Percentiles rank a stretch among this genome's conserved stretches.
Conservation (phyloP, 768 basidiomycete species). For the Russula foetens region DNA sequence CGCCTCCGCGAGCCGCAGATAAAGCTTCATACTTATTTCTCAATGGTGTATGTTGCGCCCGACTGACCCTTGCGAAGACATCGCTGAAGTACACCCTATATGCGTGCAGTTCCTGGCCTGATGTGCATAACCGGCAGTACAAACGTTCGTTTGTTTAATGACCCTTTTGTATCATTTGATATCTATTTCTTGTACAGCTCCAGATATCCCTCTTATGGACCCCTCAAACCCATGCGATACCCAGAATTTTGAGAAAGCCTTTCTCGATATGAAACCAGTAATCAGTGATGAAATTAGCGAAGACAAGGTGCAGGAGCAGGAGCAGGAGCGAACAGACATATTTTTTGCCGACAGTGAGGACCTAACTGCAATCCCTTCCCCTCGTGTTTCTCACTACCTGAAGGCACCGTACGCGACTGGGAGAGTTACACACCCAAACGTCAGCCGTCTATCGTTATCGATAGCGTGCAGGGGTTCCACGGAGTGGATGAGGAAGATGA, state of each 20-base stretch:
- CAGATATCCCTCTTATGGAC: conserved; percentile 88
- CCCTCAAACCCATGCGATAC: conserved; percentile 90
- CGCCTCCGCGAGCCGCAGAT: conserved; percentile 90
- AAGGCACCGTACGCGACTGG: conserved; percentile 67
- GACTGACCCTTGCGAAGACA: conserved; percentile 35
- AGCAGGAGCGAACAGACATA: conserved; percentile 52
- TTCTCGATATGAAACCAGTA: conserved; percentile 90
- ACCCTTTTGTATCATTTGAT: background rate
- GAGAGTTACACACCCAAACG: conserved; percentile 93
- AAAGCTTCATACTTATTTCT: conserved; percentile 92
- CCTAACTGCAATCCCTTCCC: conserved; percentile 65
- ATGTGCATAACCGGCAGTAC: conserved; percentile 89
- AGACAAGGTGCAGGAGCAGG: conserved; percentile 65
- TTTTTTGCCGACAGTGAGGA: conserved; percentile 69
- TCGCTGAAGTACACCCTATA: conserved; percentile 12
- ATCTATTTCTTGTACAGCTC: conserved; percentile 42
- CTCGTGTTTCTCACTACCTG: conserved; percentile 54
- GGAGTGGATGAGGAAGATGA: background rate
- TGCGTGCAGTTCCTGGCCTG: conserved; percentile 72
- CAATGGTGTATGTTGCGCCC: conserved; percentile 49
- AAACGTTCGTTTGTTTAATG: conserved; percentile 59
- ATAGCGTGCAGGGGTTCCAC: conserved; percentile 51
- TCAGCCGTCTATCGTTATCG: conserved; percentile 66
- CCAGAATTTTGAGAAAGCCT: conserved; percentile 95
- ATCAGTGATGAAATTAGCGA: conserved; percentile 67